Evolutionary conservation across 192 early-diverging fungal species (phyloP).

Genomic region (Endogone sp.): DNA sequence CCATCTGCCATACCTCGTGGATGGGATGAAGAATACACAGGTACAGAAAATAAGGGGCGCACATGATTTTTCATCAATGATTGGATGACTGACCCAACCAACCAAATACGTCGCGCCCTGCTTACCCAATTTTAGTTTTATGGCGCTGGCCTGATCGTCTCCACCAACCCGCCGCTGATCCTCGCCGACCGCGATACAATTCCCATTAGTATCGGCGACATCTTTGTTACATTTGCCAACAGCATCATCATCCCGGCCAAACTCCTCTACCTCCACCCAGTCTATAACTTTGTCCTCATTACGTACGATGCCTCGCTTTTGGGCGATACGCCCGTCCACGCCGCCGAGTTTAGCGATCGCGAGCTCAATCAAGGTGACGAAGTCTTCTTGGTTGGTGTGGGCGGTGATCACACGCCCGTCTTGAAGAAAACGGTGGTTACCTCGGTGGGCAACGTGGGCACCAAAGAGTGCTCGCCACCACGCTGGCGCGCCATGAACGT

Average conservation of each 20-base stretch:
- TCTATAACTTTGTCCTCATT: conserved; percentile 83
- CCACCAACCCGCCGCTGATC: conserved; percentile 74
- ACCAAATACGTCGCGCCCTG: too few relatives aligned
- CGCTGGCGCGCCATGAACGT: conserved; percentile 54
- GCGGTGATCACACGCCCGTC: conserved; percentile 45
- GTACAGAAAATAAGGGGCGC: too few relatives aligned
- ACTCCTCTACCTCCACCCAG: conserved; percentile 80
- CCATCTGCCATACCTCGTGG: conserved; percentile 75
- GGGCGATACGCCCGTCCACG: conserved; percentile 68
- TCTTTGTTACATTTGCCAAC: conserved; percentile 82
- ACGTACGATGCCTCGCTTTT: conserved; percentile 74
- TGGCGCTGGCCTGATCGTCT: conserved; percentile 79
- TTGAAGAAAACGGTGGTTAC: conserved; percentile 62
- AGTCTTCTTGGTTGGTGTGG: conserved; percentile 50
- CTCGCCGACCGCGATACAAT: conserved; percentile 81
- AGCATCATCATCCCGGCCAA: conserved; percentile 85
- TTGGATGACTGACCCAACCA: too few relatives aligned
- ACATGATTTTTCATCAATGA: too few relatives aligned
- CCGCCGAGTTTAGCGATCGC: conserved; percentile 53
- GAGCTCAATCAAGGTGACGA: conserved; percentile 63
- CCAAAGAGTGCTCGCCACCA: conserved; percentile 65
- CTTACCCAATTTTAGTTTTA: conserved; percentile 34
- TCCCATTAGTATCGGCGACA: conserved; percentile 72
- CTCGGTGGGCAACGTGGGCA: conserved; percentile 59
- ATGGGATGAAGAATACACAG: conserved; percentile 68